A percentile compares a stretch with the other conserved stretches of the same genome.
phyloP scores from a whole-genome alignment of 257 asterid species.

The Ajuga chamaepitys region DNA sequence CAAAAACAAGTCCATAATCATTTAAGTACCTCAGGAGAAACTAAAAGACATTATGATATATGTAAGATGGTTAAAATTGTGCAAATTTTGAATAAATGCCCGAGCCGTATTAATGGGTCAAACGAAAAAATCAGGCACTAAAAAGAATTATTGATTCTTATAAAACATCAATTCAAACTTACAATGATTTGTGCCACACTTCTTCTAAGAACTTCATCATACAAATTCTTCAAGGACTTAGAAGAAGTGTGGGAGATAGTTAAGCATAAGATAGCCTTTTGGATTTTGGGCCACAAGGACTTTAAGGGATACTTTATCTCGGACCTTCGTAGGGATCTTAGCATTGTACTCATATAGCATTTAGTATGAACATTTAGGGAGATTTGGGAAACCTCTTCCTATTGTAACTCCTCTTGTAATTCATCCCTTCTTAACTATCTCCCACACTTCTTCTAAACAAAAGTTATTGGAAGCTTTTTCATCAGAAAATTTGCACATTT shows the following conservation, averaged over 20 bases:
- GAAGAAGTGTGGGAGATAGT: too few species aligned
- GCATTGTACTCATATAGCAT: too few species aligned
- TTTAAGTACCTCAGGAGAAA: slow-evolving; percentile 10
- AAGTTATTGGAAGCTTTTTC: not conserved
- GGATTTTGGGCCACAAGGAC: too few species aligned
- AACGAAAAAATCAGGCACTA: not conserved
- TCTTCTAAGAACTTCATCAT: too few species aligned
- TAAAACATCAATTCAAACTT: not conserved
- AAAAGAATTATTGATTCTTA: not conserved
- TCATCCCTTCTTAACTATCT: not conserved
- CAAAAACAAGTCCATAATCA: not conserved
- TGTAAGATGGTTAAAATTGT: not conserved
- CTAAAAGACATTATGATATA: not conserved
- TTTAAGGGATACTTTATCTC: too few species aligned
- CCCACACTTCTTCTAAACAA: not conserved
- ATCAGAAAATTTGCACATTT: not conserved
- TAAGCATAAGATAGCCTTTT: too few species aligned
- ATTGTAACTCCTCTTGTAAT: too few species aligned
- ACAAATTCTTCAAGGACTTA: too few species aligned
- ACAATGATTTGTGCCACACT: not conserved
- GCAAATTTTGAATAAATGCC: not conserved
- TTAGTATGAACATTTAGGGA: too few species aligned
- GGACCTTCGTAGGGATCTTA: too few species aligned
- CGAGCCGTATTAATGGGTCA: not conserved
- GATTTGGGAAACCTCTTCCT: too few species aligned